Evolutionary conservation across 495 filamentous ascomycete genomes (phyloP), one percentile per base, ranked within the genome.

Genomic region (Acidiella bohemica): DNA sequence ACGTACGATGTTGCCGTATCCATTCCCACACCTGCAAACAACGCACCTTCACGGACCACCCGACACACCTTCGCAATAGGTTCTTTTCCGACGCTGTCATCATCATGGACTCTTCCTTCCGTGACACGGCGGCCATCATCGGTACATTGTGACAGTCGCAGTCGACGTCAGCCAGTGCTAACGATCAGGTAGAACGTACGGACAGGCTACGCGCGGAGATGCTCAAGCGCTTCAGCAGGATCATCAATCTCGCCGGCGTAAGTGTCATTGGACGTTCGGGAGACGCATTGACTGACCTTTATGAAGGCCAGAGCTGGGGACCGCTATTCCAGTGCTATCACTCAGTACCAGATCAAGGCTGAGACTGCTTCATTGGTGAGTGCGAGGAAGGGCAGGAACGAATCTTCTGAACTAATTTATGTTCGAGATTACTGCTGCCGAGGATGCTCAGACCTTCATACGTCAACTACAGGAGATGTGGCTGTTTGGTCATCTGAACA

Each of bases 401-500:
- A 23, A 22, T 13, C 17, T 23, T 12, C 34, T 37, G 34, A 37
- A 11, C 23, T 11, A 11, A 19, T n/a, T n/a, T n/a, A n/a, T n/a
- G n/a, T 10, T 3, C 35, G 26, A 80, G 77, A 65, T 80, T 50
- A 72, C 73, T 31, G 67, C 74, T 10, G 71, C 71, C 8, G 80
- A 84, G 57, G 77, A 84, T 36, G 55, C 80, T 16, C 62, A 80
- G 26, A 62, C 67, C 9, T 53, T 84, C 11, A 78, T 71, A 23
- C 67, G 78, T 11, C 59, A 64, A 5, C 61, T 84, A 62, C 80
- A 83, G 57, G 80, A 84, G 50, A 66, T 72, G n/a, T 84, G 79
- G 79, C 61, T 82, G 18, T 81, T 80, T 50, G 79, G 80, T 12
- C 70, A 76, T 43, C 62, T 83, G n/a, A 61, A 80, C 17, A 78